Evolutionary conservation across 1,139 yeast genomes (phyloP).

Genomic region (Yamadazyma dendronema): DNA sequence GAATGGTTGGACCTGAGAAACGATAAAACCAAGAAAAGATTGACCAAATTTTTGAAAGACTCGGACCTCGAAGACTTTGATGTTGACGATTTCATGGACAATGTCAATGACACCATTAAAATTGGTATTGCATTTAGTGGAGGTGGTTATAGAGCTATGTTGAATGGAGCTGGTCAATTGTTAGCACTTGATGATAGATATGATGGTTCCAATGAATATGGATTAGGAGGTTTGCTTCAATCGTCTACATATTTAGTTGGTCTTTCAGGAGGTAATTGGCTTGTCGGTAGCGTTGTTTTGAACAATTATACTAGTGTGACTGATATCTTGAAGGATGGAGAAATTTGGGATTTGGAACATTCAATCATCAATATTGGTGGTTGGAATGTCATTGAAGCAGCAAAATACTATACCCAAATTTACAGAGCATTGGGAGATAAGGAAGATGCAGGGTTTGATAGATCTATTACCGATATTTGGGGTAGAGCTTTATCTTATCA

Average conservation of each 20-base stretch:
- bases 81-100: slow-evolving; percentile 48
- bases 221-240: slow-evolving; percentile 78
- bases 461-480: slow-evolving; percentile 89
- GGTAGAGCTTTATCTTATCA: slow-evolving; percentile 82
- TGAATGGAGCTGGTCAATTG: slow-evolving; percentile 44
- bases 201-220: slow-evolving; percentile 33
- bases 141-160: slow-evolving; percentile 50
- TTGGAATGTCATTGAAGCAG: slow-evolving; percentile 55
- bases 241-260: slow-evolving; percentile 74
- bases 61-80: slow-evolving; percentile 67
- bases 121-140: slow-evolving; percentile 46
- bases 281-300: slow-evolving; percentile 74
- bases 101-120: slow-evolving; percentile 31
- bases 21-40: slow-evolving; percentile 50
- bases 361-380: slow-evolving; percentile 72
- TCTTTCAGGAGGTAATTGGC: slow-evolving; percentile 86
- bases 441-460: slow-evolving; percentile 71
- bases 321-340: slow-evolving; percentile 50
- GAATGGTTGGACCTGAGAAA: slow-evolving; percentile 55
- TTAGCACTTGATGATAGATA: slow-evolving; percentile 37
- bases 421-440: slow-evolving; percentile 57
- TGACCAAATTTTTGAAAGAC: slow-evolving; percentile 56
- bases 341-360: slow-evolving; percentile 69
- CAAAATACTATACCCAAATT: slow-evolving; percentile 54
- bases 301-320: slow-evolving; percentile 80